A percentile compares a stretch with the other conserved stretches of the same genome.
Conservation (phyloP, 2,329 filamentous ascomycete genomes). For the Colletotrichum musicola region DNA sequence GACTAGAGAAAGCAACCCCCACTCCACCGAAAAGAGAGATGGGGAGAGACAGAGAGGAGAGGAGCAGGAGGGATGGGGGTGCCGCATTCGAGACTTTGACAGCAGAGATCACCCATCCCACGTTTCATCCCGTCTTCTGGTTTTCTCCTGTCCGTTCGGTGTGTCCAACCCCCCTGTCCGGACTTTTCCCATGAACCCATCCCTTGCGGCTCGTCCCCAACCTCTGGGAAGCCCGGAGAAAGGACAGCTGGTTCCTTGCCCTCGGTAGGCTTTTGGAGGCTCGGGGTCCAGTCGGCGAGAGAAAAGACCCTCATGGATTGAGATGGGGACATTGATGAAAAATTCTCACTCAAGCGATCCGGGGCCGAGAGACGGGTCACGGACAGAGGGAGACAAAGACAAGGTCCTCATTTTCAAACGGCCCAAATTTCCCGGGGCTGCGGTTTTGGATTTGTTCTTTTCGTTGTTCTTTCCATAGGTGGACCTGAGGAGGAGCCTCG, state of each 20-base stretch:
- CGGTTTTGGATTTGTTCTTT: constrained; percentile 34
- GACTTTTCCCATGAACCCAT: background rate
- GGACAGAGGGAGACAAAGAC: background rate
- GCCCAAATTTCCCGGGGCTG: constrained; percentile 37
- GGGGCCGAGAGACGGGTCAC: background rate
- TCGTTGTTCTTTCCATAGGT: constrained; percentile 2
- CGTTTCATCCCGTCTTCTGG: constrained; percentile 32
- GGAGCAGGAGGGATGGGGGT: constrained; percentile 3
- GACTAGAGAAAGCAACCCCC: background rate
- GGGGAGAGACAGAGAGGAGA: background rate
- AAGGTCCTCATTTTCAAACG: constrained; percentile 29
- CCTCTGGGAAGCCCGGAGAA: constrained; percentile 7
- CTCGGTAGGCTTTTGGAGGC: background rate
- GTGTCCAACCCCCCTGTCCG: background rate
- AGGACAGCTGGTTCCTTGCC: background rate
- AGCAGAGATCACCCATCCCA: constrained; percentile 24
- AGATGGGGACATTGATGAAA: background rate
- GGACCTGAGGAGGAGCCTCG: background rate
- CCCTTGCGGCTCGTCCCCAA: constrained; percentile 20
- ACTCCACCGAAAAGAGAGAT: background rate
- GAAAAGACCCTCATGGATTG: background rate
- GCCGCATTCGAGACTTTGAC: constrained; percentile 21
- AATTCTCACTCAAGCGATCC: background rate
- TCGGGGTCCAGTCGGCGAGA: constrained; percentile 19
- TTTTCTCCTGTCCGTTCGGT: background rate